phyloP scores from a whole-genome alignment of 2,329 filamentous ascomycete genomes.

The Fusarium siculi region DNA sequence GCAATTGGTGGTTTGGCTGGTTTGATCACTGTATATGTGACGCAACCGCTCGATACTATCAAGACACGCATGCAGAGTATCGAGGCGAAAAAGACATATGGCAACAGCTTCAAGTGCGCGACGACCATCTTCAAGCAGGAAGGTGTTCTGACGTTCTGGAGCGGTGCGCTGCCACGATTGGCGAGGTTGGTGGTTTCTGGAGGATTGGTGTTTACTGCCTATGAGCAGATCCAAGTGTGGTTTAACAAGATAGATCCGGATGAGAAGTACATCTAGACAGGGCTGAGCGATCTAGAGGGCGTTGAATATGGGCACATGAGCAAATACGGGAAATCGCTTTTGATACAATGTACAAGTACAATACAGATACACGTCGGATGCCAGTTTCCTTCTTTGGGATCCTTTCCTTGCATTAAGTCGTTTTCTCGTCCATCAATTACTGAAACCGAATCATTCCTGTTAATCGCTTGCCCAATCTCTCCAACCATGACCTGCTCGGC shows the following conservation, averaged over 20 bases:
- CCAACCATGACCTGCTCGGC: slow-evolving; percentile 65
- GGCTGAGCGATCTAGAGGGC: slow-evolving; percentile 4
- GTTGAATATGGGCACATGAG: slow-evolving; percentile 25
- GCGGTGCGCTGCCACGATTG: slow-evolving; percentile 86
- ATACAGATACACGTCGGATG: slow-evolving; percentile 38
- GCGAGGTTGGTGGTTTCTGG: slow-evolving; percentile 89
- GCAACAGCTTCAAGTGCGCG: slow-evolving; percentile 87
- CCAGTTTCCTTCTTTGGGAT: slow-evolving; percentile 33
- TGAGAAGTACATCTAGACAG: slow-evolving; percentile 77
- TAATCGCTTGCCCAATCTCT: slow-evolving; percentile 63
- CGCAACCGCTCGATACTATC: slow-evolving; percentile 85
- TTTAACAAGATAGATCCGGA: slow-evolving; percentile 85
- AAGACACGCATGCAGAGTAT: slow-evolving; percentile 99
- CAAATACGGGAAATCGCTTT: slow-evolving; percentile 30
- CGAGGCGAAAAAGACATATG: slow-evolving; percentile 82
- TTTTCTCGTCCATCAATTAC: slow-evolving; percentile 47
- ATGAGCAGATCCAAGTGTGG: slow-evolving; percentile 86
- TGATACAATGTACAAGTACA: slow-evolving; percentile 44
- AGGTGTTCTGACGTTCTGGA: slow-evolving; percentile 92
- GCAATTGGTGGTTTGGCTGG: slow-evolving; percentile 90
- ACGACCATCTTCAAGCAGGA: slow-evolving; percentile 87
- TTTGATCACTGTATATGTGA: slow-evolving; percentile 86
- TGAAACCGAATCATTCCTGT: slow-evolving; percentile 69
- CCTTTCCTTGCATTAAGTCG: slow-evolving; percentile 21
- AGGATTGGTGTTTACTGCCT: slow-evolving; percentile 98